Conservation (phyloP, 2,329 filamentous ascomycete species). For the Trichoderma sp. region DNA sequence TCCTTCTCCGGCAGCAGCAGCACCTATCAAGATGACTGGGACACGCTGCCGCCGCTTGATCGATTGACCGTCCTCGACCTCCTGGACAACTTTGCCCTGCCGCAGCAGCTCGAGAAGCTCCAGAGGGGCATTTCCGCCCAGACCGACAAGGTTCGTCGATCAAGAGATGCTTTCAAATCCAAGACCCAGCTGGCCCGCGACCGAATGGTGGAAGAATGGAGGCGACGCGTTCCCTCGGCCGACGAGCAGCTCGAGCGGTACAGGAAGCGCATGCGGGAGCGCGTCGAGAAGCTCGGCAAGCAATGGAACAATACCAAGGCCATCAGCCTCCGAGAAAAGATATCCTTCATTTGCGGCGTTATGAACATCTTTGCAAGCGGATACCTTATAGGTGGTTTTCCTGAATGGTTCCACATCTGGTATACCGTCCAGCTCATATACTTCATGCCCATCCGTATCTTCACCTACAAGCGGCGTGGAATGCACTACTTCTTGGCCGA, state of each 20-base stretch:
- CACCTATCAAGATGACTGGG: conserved; percentile 87
- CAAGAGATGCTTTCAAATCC: conserved; percentile 76
- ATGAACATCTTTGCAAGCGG: conserved; percentile 97
- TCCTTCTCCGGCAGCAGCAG: conserved; percentile 85
- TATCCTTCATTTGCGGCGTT: conserved; percentile 93
- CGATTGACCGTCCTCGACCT: conserved; percentile 89
- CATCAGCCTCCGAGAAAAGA: conserved; percentile 88
- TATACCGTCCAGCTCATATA: conserved; percentile 85
- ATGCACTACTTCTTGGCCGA: conserved; percentile 98
- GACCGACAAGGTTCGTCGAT: conserved; percentile 80
- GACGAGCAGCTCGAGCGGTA: conserved; percentile 95
- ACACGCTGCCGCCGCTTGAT: conserved; percentile 83
- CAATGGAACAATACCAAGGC: conserved; percentile 88
- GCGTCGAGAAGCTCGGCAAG: conserved; percentile 81
- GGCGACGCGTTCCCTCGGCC: conserved; percentile 78
- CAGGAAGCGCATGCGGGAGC: conserved; percentile 79
- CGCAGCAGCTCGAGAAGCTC: conserved; percentile 87
- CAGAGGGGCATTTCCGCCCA: conserved; percentile 81
- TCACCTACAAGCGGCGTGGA: conserved; percentile 85
- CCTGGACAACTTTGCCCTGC: conserved; percentile 88
- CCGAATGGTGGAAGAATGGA: conserved; percentile 90
- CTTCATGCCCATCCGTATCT: conserved; percentile 95
- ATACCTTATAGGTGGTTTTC: conserved; percentile 84
- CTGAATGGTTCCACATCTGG: conserved; percentile 89
- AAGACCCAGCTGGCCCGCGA: conserved; percentile 79